These are phyloP conservation scores for Escovopsis sp. DNA, from an alignment of 2,329 filamentous ascomycete species.

Conservation along the genomic window DNA sequence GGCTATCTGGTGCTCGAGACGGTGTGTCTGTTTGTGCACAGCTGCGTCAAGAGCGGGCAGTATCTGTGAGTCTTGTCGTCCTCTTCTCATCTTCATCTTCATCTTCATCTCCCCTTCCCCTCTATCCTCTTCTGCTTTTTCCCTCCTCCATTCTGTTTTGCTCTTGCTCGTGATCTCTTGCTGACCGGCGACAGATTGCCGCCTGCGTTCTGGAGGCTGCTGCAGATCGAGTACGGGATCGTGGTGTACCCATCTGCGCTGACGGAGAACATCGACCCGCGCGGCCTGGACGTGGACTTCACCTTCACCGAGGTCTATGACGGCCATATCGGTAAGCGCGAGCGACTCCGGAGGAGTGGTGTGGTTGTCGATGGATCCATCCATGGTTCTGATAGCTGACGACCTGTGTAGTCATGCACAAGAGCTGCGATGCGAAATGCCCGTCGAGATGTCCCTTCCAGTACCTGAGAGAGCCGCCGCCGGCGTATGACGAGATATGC, in stretches of 20 bases:
- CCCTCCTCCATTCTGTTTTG: too few relatives aligned
- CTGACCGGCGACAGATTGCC: constrained; percentile 15
- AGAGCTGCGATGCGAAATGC: constrained; percentile 13
- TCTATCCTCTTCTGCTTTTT: too few relatives aligned
- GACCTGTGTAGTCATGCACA: constrained; percentile 21
- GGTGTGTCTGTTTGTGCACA: constrained; percentile 25
- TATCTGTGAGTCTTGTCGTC: constrained; percentile 15
- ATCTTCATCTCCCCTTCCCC: too few relatives aligned
- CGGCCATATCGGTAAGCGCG: constrained; percentile 21
- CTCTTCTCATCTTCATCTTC: neutral
- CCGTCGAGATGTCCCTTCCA: constrained; percentile 24
- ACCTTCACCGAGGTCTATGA: constrained; percentile 24
- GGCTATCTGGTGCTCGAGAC: constrained; percentile 24
- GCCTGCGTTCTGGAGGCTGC: constrained; percentile 22
- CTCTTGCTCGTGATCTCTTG: neutral
- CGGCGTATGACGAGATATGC: constrained; percentile 15
- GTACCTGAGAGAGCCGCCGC: constrained; percentile 23
- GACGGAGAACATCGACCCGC: constrained; percentile 20
- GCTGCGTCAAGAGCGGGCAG: constrained; percentile 22
- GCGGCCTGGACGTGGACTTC: constrained; percentile 17
- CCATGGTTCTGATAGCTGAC: neutral
- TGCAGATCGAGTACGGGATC: constrained; percentile 25
- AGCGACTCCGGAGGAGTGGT: too few relatives aligned
- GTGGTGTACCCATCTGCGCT: constrained; percentile 26
- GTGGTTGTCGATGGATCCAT: neutral